Evolutionary conservation across 2,329 filamentous ascomycete species (phyloP).

Genomic region (Colletotrichum sp.): DNA sequence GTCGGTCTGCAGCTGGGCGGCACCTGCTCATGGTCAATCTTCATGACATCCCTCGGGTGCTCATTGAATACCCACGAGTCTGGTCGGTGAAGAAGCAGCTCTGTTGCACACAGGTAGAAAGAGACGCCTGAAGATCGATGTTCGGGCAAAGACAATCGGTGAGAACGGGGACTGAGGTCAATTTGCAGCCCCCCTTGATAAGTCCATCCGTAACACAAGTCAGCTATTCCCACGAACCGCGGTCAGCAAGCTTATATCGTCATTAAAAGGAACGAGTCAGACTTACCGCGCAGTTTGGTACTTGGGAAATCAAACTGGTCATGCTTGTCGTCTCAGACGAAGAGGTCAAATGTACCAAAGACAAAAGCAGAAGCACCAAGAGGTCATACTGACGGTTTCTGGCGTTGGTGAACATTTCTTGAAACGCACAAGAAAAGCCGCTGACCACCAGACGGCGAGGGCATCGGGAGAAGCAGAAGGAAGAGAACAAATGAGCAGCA

Average conservation of each 20-base stretch:
- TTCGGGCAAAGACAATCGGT: constrained; percentile 21
- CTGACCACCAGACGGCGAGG: not conserved
- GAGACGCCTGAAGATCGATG: not conserved
- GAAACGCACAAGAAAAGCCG: not conserved
- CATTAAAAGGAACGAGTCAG: fast-evolving
- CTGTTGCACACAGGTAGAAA: constrained; percentile 20
- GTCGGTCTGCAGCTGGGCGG: not conserved
- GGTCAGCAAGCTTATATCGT: not conserved
- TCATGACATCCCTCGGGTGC: not conserved
- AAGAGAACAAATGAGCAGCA: not conserved
- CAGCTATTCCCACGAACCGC: not conserved
- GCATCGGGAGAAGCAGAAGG: not conserved
- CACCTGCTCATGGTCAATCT: not conserved
- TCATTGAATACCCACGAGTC: not conserved
- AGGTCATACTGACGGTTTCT: not conserved
- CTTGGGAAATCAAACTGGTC: not conserved
- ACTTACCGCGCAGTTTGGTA: not conserved
- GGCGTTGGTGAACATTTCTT: not conserved
- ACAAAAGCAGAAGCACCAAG: not conserved
- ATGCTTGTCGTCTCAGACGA: not conserved
- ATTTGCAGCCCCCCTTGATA: not conserved
- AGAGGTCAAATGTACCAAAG: not conserved
- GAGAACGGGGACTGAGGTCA: constrained; percentile 6
- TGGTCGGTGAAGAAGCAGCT: constrained; percentile 19
- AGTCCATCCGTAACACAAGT: not conserved